Evolutionary conservation across 352 stramenopile species (phyloP).

Genomic region (Globisporangium solare): DNA sequence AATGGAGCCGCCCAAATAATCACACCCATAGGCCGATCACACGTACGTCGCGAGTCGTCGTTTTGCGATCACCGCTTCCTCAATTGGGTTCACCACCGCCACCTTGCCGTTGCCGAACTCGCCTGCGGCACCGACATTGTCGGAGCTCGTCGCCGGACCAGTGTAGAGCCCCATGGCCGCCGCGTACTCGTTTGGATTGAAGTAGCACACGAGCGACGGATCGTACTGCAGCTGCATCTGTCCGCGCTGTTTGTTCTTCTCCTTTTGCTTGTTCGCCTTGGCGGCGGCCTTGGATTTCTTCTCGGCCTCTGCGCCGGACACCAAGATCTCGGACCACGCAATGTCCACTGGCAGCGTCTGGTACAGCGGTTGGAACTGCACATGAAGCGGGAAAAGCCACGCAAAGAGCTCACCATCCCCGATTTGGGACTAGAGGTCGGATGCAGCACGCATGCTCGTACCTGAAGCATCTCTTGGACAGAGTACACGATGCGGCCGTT

Average conservation of each 20-base stretch:
- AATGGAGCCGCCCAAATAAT: background rate
- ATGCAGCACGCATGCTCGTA: constrained; percentile 10
- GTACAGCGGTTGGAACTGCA: constrained; percentile 69
- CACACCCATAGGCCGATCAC: background rate
- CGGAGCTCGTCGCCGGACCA: constrained; percentile 22
- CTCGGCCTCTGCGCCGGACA: constrained; percentile 36
- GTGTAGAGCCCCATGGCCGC: constrained; percentile 62
- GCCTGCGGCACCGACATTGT: constrained; percentile 1
- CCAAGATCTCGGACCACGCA: constrained; percentile 58
- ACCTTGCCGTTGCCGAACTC: constrained; percentile 15
- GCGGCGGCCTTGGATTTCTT: constrained; percentile 36
- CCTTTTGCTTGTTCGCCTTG: constrained; percentile 38
- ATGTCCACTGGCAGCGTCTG: constrained; percentile 60
- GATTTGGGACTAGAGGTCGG: background rate
- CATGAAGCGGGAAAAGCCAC: background rate
- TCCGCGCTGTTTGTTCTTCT: constrained; percentile 30
- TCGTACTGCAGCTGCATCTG: constrained; percentile 57
- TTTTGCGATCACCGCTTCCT: constrained; percentile 60
- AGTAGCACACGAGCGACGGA: constrained; percentile 67
- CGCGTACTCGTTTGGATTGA: constrained; percentile 74
- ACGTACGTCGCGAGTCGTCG: constrained; percentile 48
- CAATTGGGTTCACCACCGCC: constrained; percentile 39
- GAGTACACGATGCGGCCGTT: constrained; percentile 59
- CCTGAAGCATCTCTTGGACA: constrained; percentile 56
- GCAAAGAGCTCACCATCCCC: background rate